These are phyloP conservation scores for Xenosphaeropsis pyriputrescens DNA, from an alignment of 2,329 filamentous ascomycete species.

Conservation along the genomic window DNA sequence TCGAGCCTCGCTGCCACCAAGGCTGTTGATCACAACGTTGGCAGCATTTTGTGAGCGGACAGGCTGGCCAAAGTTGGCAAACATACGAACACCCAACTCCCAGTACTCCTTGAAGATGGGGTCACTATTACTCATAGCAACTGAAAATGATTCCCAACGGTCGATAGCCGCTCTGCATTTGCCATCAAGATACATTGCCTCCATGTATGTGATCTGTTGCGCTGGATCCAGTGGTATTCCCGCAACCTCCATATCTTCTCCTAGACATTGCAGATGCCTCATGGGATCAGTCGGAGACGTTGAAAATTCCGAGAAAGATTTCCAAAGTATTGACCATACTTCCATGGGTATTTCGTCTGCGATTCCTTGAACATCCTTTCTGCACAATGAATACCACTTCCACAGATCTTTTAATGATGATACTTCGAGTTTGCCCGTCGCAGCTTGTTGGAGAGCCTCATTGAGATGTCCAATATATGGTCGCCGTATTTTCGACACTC, in stretches of 20 bases:
- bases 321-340: conserved; percentile 54
- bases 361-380: conserved; percentile 25
- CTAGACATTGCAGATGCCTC: conserved; percentile 43
- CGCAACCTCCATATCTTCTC: conserved; percentile 49
- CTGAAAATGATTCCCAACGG: conserved; percentile 19
- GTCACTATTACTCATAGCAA: conserved; percentile 15
- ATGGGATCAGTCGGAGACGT: conserved; percentile 38
- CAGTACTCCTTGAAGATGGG: conserved; percentile 34
- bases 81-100: conserved; percentile 53
- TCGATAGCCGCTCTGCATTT: conserved; percentile 25
- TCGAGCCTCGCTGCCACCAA: conserved; percentile 25
- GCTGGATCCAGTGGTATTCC: conserved; percentile 36
- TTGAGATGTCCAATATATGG: not conserved
- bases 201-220: conserved; percentile 53
- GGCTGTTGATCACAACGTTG: conserved; percentile 32
- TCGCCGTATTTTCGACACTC: not conserved
- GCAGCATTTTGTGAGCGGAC: conserved; percentile 41
- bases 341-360: conserved; percentile 41
- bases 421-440: not conserved
- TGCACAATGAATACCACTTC: conserved; percentile 33
- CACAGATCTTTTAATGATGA: conserved; percentile 23
- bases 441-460: not conserved
- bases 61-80: conserved; percentile 40
- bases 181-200: conserved; percentile 50
- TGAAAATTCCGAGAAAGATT: conserved; percentile 35